Conservation (phyloP, 2,329 filamentous ascomycete genomes). For the Bretziella fagacearum region DNA sequence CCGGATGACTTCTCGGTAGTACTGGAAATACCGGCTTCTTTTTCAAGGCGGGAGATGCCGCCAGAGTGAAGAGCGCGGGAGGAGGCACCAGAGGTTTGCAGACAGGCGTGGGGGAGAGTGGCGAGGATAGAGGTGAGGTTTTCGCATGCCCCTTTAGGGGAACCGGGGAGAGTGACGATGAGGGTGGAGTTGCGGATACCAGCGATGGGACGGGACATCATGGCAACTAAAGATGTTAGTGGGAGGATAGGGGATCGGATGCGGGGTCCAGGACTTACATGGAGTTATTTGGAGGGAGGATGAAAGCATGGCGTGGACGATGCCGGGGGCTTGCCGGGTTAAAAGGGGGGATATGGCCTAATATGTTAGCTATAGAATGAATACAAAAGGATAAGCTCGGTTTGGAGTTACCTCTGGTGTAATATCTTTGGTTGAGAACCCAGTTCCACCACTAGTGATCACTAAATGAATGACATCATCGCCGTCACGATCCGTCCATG, state of each 20-base stretch:
- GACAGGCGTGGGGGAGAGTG: conserved; percentile 85
- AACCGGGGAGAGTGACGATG: conserved; percentile 80
- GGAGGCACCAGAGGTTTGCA: conserved; percentile 58
- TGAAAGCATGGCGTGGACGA: conserved; percentile 90
- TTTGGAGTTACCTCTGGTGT: conserved; percentile 64
- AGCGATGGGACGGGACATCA: conserved; percentile 90
- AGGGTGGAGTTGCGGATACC: conserved; percentile 68
- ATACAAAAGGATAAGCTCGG: background rate
- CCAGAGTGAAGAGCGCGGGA: conserved; percentile 66
- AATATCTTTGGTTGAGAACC: conserved; percentile 68
- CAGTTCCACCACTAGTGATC: conserved; percentile 80
- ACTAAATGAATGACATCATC: conserved; percentile 53
- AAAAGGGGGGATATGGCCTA: conserved; percentile 65
- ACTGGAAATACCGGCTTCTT: conserved; percentile 1
- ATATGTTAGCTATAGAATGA: conserved; percentile 1
- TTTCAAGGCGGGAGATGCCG: conserved; percentile 66
- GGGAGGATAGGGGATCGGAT: background rate
- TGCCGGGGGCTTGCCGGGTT: conserved; percentile 69
- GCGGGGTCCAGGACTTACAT: conserved; percentile 45
- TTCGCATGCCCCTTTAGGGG: conserved; percentile 86
- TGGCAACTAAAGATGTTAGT: conserved; percentile 47
- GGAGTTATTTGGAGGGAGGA: conserved; percentile 73
- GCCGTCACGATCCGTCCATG: conserved; percentile 51
- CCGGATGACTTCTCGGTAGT: conserved; percentile 16
- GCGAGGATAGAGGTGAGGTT: conserved; percentile 80